These are phyloP conservation scores for Haplographium delicatum DNA, from an alignment of 495 filamentous ascomycete species.

Conservation along the genomic window DNA sequence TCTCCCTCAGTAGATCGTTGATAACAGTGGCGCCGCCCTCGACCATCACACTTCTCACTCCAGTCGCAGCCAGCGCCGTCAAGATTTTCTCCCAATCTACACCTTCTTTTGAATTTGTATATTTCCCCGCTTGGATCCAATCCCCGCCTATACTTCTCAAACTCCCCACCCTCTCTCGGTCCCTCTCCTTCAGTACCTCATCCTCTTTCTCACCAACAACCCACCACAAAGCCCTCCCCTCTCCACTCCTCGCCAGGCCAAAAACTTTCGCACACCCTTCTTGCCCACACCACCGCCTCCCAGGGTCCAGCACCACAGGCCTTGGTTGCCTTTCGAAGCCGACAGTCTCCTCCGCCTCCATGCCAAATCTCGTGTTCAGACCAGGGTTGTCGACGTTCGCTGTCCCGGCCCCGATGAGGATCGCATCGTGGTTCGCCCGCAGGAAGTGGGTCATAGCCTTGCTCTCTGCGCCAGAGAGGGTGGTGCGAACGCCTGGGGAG, in stretches of 20 bases:
- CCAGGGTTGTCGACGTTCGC: slow-evolving; percentile 79
- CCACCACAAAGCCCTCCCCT: slow-evolving; percentile 68
- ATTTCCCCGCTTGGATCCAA: slow-evolving; percentile 34
- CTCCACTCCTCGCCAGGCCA: slow-evolving; percentile 54
- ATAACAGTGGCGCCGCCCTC: slow-evolving; percentile 80
- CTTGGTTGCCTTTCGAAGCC: slow-evolving; percentile 54
- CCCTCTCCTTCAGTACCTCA: slow-evolving; percentile 25
- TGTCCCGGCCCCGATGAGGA: slow-evolving; percentile 79
- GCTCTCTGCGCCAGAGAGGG: slow-evolving; percentile 71
- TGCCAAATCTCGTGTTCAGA: slow-evolving; percentile 69
- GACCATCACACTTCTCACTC: slow-evolving; percentile 74
- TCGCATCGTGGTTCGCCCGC: slow-evolving; percentile 74
- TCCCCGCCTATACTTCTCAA: slow-evolving; percentile 28
- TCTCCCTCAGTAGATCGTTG: slow-evolving; percentile 60
- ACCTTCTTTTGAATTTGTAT: slow-evolving; percentile 7
- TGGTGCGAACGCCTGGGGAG: slow-evolving; percentile 67
- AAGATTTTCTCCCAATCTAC: slow-evolving; percentile 21
- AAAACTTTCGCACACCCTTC: slow-evolving; percentile 46
- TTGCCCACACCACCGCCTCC: slow-evolving; percentile 57
- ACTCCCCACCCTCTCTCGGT: slow-evolving; percentile 24
- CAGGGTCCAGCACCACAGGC: slow-evolving; percentile 75
- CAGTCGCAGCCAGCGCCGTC: slow-evolving; percentile 4
- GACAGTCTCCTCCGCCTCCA: slow-evolving; percentile 42
- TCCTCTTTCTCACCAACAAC: slow-evolving; percentile 35
- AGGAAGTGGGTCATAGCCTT: slow-evolving; percentile 92